Evolutionary conservation across 768 basidiomycete genomes (phyloP), one percentile per base, ranked within the genome.

Genomic region (Russula virescens): DNA sequence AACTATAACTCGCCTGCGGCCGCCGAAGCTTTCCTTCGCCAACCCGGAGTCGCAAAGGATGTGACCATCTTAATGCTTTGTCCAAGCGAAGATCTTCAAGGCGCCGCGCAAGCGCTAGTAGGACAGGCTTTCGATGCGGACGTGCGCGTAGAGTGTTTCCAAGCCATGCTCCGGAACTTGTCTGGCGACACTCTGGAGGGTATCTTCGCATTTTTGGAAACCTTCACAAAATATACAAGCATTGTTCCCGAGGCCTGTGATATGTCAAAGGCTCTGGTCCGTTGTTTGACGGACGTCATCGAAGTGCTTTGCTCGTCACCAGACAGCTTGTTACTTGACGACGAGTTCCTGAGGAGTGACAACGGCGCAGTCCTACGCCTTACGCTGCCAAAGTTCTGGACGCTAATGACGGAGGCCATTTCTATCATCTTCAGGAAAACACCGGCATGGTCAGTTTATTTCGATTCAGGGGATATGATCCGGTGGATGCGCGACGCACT

Each of bases 401-500:
- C 78, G 34, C 74, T 84, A 40, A 91, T 98, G 89, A 86, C 87
- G 7, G 79, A 81, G 54, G 83, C 90, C 3, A 82, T 96, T 52
- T 81, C 88, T 0, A 79, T 88, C 55, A 93, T 99, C 65, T 98
- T 97, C 77, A 85, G 83, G 70, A 81, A 83, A 56, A 94, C 94
- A 3, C 88, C 87, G 0, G 70, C 77, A 16, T 99, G 97, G 97
- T 83, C 97, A 0, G 72, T 77, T 9, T 88, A 81, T 71, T 91
- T 91, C 72, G 87, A 89, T 58, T 85, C 83, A 68, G 82, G 86
- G 28, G 85, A 86, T 60, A 97, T 99, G 95, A 81, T 89, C 16
- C 82, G 86, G 35, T 99, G 97, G 97, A 98, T 99, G 97, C 84
- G 95, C 59, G 97, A 98, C 71, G 97, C 95, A 3, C 79, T 98